These are phyloP conservation scores for Vanilla planifolia DNA, from an alignment of 106 monocot genomes.

Conservation along the genomic window DNA sequence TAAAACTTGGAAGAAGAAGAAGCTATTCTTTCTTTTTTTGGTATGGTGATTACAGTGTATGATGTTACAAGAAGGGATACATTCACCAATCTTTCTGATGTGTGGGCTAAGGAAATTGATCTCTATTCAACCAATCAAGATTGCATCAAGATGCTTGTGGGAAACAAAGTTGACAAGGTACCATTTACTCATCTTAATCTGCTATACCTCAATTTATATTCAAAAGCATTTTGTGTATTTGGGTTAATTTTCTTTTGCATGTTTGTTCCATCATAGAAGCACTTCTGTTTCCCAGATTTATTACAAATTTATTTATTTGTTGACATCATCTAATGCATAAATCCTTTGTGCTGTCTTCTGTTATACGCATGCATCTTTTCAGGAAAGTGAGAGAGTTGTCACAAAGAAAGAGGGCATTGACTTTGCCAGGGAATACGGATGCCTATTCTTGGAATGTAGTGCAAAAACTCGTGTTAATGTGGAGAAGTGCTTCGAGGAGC, in stretches of 20 bases:
- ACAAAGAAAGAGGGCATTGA: constrained; percentile 97
- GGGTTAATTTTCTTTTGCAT: too few relatives aligned
- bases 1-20: too few relatives aligned
- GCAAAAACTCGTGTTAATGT: constrained; percentile 94
- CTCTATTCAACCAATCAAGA: constrained; percentile 98
- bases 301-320: not conserved
- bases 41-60: constrained; percentile 49
- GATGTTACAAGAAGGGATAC: constrained; percentile 96
- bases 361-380: constrained; percentile 12
- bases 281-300: not conserved
- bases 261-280: too few relatives aligned
- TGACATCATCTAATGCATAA: not conserved
- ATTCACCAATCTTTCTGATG: constrained; percentile 84
- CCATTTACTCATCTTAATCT: not conserved
- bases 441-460: constrained; percentile 92
- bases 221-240: too few relatives aligned
- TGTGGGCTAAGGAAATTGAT: constrained; percentile 98
- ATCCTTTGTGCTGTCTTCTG: not conserved
- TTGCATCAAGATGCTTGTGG: constrained; percentile 99
- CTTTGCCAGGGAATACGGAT: constrained; percentile 94
- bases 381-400: constrained; percentile 97
- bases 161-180: constrained; percentile 99
- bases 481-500: constrained; percentile 96
- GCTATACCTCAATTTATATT: not conserved
- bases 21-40: not conserved